Base-by-base conservation (phyloP, 2,329 filamentous ascomycete genomes). In the Neonectria punicea region DNA sequence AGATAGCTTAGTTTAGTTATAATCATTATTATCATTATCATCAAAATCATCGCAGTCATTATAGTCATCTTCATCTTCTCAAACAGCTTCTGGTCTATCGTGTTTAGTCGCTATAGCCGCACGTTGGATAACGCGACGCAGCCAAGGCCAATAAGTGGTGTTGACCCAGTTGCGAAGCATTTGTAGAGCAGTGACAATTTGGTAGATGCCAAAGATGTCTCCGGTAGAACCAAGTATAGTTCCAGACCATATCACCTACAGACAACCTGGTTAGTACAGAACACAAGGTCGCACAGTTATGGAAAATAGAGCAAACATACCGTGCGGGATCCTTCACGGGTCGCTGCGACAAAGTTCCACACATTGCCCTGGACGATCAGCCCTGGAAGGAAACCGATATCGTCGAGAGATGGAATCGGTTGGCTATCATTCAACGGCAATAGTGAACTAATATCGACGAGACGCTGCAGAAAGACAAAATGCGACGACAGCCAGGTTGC, bases 331-430 rank as follows among this genome's bases (percentile, higher is more conserved):
- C 36, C 43, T 46, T 47, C 50, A 20, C 67, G 51, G 20, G 36
- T 69, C 3, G 53, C 39, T 16, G 39, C 58, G 18, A 56, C 16
- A 30, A 56, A 58, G 7, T 30, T 53, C 53, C 53, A 67, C 2
- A 34, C 53, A 8, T 61, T 59, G 3, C 61, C 53, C 11, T 67
- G 59, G 3, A 67, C 53, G 6, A 58, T 67, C n/a, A 67, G n/a
- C 0, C 65, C 65, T 10, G 47, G 60, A 8, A 65, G 0, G 30
- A 54, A 54, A 10, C 36, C 51, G 25, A 43, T 43, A 4, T 43
- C 39, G 39, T 43, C 39, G 8, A 43, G 39, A 3, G n/a, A 43
- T 3, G 39, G 39, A 9, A 43, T 9, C 8, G 39, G 10, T 11
- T 43, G 39, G n/a, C 8, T 5, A 43, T 20, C 39, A 20, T 43